Evolutionary conservation across 2,329 filamentous ascomycete genomes (phyloP), one percentile per base, ranked within the genome.

Genomic region (Penicillium sp.): DNA sequence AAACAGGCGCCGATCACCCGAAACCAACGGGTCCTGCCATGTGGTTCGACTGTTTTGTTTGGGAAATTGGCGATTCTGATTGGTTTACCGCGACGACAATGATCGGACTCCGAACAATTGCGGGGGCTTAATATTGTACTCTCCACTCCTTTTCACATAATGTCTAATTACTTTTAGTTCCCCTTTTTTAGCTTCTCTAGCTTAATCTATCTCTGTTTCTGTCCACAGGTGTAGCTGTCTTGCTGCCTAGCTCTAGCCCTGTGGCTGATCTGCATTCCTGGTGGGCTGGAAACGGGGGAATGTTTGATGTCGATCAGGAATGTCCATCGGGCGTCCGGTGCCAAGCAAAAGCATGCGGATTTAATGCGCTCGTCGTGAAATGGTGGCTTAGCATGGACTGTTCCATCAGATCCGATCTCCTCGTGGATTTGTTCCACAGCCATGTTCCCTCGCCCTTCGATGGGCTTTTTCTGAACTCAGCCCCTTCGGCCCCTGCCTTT

Each of bases 41-140:
- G 41, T 29, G 41, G 21, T n/a, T 29, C 14, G 21, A 5, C 24
- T 27, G 13, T 14, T 34, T 34, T 34, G 31, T 16, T 16, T 24
- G 41, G 21, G 8, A 21, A 8, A 45, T 39, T 3, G 21, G 9
- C 7, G 39, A 22, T 1, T 16, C n/a, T 24, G 8, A 53, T 49
- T 49, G 44, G 50, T 13, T 18, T 2, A 10, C 4, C 14, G 5
- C 22, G n/a, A n/a, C 44, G 42, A 36, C 16, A 8, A 9, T 21
- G 22, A 24, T 45, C 42, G 52, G 45, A 40, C 34, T 41, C 44
- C 29, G 55, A 32, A 57, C 38, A 57, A 57, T 57, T 16, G 45
- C 47, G 39, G 45, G 31, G n/a, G 16, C 42, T 53, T 55, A 48
- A 42, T 48, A 57, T 59, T 59, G 51, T 59, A 38, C 29, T 41